Conservation (phyloP, 176 grass and related monocot genomes). For the Leersia perrieri region DNA sequence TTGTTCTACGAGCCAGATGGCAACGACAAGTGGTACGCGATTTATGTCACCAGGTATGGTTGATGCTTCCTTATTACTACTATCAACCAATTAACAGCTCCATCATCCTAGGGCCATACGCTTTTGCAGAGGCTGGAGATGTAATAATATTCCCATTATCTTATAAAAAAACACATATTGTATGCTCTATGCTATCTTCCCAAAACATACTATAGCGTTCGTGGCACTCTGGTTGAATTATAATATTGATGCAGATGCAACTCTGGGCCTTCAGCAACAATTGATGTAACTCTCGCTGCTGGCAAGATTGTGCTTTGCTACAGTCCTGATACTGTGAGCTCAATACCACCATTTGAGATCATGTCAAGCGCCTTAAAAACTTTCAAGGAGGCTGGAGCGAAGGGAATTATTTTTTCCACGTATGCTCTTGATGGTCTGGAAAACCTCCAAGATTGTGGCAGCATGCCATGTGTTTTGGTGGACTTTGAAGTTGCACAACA, state of each 20-base stretch:
- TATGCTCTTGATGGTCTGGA: not conserved
- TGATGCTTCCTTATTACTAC: no score
- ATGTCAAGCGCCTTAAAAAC: not conserved
- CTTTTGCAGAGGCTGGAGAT: no score
- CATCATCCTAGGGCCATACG: no score
- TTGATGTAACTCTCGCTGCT: not conserved
- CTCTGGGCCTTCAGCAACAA: not conserved
- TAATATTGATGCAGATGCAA: not conserved
- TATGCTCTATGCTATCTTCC: no score
- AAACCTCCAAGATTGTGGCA: not conserved
- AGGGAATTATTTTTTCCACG: not conserved
- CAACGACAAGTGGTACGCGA: not conserved
- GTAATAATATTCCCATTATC: no score
- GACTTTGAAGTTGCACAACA: not conserved
- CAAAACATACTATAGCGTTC: no score
- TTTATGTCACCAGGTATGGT: not conserved
- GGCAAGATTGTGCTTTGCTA: not conserved
- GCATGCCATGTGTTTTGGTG: not conserved
- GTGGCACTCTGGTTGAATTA: no score
- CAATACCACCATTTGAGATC: not conserved
- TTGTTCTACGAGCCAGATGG: not conserved
- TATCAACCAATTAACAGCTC: no score
- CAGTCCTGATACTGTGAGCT: not conserved
- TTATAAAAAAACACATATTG: no score
- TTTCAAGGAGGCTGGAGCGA: not conserved